These are phyloP conservation scores for Cardamine occulta DNA, from an alignment of 345 rosid genomes.

Conservation along the genomic window DNA sequence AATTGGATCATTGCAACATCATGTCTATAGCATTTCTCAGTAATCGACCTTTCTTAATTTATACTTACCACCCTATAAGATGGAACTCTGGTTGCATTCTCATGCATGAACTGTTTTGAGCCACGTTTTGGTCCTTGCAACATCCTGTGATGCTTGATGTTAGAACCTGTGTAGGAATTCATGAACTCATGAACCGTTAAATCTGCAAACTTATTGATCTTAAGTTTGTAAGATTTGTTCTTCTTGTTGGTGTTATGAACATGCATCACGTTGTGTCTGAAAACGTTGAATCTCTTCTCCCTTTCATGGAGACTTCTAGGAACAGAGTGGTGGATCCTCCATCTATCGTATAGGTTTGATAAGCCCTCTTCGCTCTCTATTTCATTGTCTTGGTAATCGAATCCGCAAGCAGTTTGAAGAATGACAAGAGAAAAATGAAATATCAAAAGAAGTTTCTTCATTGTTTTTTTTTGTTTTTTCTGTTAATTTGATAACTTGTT, in stretches of 20 bases:
- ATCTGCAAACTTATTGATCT: slow-evolving; percentile 85
- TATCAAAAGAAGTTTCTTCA: slow-evolving; percentile 44
- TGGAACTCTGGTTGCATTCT: slow-evolving; percentile 46
- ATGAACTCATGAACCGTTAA: slow-evolving; percentile 73
- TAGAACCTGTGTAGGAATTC: slow-evolving; percentile 63
- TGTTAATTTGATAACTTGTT: slow-evolving; percentile 11
- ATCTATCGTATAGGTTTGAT: slow-evolving; percentile 75
- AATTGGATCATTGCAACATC: background rate
- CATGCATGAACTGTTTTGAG: slow-evolving; percentile 66
- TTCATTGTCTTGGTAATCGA: slow-evolving; percentile 70
- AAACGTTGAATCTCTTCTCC: slow-evolving; percentile 69
- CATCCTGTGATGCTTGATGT: slow-evolving; percentile 67
- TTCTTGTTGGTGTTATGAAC: slow-evolving; percentile 70
- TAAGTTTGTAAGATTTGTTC: slow-evolving; percentile 72
- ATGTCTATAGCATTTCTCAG: slow-evolving; percentile 6
- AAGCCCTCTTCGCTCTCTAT: slow-evolving; percentile 64
- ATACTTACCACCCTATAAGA: slow-evolving; percentile 59
- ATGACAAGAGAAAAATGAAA: slow-evolving; percentile 49
- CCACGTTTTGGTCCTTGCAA: slow-evolving; percentile 50
- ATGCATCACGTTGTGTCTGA: slow-evolving; percentile 71
- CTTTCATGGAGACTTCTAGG: slow-evolving; percentile 70
- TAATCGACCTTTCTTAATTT: background rate
- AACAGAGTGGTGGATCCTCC: slow-evolving; percentile 88
- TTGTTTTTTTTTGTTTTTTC: background rate
- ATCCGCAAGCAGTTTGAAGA: slow-evolving; percentile 49